phyloP scores from a whole-genome alignment of 176 grass and related monocot species.

The Aegilops speltoides region DNA sequence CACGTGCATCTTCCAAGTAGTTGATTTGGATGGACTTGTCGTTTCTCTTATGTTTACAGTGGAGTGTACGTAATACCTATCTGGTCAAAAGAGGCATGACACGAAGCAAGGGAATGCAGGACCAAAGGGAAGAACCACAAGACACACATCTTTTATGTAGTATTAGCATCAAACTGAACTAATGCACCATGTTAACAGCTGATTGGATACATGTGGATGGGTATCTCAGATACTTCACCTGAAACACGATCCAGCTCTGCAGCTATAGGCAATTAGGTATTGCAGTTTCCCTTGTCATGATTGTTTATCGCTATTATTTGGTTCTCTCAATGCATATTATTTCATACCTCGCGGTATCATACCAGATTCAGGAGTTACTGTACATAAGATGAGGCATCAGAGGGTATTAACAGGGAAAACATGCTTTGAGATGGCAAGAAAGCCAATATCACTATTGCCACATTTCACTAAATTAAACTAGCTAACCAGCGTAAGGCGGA shows the following conservation, averaged over 20 bases:
- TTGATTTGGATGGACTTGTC: slow-evolving; percentile 11
- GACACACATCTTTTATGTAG: not conserved
- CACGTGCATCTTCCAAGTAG: not conserved
- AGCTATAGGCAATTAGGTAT: not conserved
- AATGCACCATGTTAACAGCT: not conserved
- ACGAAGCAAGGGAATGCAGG: slow-evolving; percentile 2
- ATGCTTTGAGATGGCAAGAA: not conserved
- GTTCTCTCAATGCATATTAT: not conserved
- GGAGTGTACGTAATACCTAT: not conserved
- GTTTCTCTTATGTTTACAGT: slow-evolving; percentile 18
- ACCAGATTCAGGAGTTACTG: not conserved
- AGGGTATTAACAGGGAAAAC: not conserved
- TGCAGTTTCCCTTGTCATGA: slow-evolving; percentile 1
- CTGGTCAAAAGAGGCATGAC: slow-evolving; percentile 1
- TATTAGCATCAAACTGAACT: not conserved
- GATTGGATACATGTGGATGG: not conserved
- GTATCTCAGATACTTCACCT: not conserved
- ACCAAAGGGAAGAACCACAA: not conserved
- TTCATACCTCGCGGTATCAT: not conserved
- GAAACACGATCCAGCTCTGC: not conserved
- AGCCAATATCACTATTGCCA: slow-evolving; percentile 10
- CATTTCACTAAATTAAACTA: not conserved
- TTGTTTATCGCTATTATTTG: not conserved
- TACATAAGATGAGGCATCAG: not conserved
- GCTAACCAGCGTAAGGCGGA: not conserved